A percentile compares a stretch with the other conserved stretches of the same genome.
Conservation (phyloP, 192 early-diverging fungal genomes). For the Coemansia sp. region DNA sequence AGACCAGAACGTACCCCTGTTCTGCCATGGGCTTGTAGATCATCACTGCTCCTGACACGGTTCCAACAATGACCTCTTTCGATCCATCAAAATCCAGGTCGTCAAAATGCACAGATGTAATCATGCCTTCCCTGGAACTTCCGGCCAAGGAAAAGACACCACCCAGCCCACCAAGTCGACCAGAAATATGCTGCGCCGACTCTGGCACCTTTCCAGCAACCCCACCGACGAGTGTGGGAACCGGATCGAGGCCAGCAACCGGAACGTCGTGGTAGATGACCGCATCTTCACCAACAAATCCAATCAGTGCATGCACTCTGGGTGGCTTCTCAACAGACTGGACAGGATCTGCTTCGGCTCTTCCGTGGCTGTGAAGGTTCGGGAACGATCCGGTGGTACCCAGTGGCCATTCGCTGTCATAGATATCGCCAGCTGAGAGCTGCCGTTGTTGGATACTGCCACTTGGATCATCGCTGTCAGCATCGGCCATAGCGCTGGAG, state of each 20-base stretch:
- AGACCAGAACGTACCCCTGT: slow-evolving; percentile 45
- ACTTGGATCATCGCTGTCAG: neutral
- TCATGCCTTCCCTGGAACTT: slow-evolving; percentile 41
- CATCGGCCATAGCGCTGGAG: neutral
- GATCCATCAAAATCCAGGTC: slow-evolving; percentile 41
- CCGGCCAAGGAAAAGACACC: slow-evolving; percentile 46
- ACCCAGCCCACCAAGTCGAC: slow-evolving; percentile 39
- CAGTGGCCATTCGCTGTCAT: slow-evolving; percentile 40
- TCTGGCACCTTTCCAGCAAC: slow-evolving; percentile 28
- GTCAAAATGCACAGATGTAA: slow-evolving; percentile 50
- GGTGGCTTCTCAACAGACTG: slow-evolving; percentile 7
- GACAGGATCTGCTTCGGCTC: neutral
- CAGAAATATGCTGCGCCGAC: slow-evolving; percentile 29
- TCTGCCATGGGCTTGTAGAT: slow-evolving; percentile 44
- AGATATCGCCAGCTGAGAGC: slow-evolving; percentile 34
- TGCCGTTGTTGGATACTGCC: neutral
- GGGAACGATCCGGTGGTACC: slow-evolving; percentile 21
- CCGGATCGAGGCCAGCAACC: slow-evolving; percentile 48
- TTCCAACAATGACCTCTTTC: slow-evolving; percentile 48
- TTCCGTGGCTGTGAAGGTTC: neutral
- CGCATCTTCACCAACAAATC: slow-evolving; percentile 52
- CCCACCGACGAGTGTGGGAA: slow-evolving; percentile 48
- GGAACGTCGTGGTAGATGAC: slow-evolving; percentile 52
- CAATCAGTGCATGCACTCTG: slow-evolving; percentile 43
- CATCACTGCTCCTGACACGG: slow-evolving; percentile 45